Conservation (phyloP, 2,329 filamentous ascomycete species). For the Diaporthe citrichinensis region DNA sequence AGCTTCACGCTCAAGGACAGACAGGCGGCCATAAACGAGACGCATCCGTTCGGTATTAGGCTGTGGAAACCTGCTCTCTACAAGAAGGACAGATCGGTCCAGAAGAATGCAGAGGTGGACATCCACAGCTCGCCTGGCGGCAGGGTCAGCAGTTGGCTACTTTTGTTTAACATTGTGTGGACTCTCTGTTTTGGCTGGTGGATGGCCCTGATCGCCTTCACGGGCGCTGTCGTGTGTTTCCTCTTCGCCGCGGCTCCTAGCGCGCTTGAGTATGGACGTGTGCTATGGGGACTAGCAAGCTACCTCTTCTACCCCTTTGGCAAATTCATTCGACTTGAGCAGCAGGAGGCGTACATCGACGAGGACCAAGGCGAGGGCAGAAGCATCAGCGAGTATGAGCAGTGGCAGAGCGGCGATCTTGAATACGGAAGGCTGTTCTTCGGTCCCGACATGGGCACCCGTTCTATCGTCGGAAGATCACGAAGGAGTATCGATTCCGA, state of each 20-base stretch:
- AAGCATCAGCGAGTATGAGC: conserved; percentile 98
- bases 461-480: conserved; percentile 87
- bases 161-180: conserved; percentile 92
- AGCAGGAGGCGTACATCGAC: conserved; percentile 93
- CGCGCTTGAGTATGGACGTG: conserved; percentile 85
- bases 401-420: conserved; percentile 97
- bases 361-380: conserved; percentile 96
- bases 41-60: conserved; percentile 97
- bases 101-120: conserved; percentile 95
- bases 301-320: conserved; percentile 98
- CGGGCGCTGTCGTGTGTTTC: conserved; percentile 84
- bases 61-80: conserved; percentile 99
- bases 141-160: conserved; percentile 85
- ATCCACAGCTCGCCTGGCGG: conserved; percentile 96
- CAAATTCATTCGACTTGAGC: conserved; percentile 92
- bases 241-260: conserved; percentile 84
- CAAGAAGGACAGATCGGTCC: conserved; percentile 96
- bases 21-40: conserved; percentile 98
- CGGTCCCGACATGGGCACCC: conserved; percentile 78
- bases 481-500: conserved; percentile 90
- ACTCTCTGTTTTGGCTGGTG: conserved; percentile 96
- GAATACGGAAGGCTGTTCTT: conserved; percentile 98
- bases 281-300: conserved; percentile 85
- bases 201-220: conserved; percentile 82
- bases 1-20: conserved; percentile 98